These are phyloP conservation scores for Aurantiochytrium sp. DNA, from an alignment of 108 stramenopile species.

Conservation along the genomic window DNA sequence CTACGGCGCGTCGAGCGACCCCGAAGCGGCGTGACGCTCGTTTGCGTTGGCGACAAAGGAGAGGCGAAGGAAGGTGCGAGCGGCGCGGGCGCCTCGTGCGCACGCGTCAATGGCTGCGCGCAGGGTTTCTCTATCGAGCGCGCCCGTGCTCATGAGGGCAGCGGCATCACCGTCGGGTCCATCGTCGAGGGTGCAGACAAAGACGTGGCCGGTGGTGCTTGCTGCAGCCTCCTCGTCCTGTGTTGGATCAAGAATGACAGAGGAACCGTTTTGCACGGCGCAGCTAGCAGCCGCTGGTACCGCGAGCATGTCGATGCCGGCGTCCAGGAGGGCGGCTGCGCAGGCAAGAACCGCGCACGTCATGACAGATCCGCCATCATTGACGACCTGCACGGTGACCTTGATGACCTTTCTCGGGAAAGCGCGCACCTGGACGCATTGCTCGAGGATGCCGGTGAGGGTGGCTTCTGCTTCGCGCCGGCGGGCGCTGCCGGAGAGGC, in stretches of 20 bases:
- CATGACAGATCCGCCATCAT: background rate
- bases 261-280: background rate
- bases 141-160: background rate
- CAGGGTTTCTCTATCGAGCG: background rate
- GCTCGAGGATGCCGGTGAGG: background rate
- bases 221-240: background rate
- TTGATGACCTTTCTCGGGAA: background rate
- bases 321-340: background rate
- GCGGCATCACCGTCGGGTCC: background rate
- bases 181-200: background rate
- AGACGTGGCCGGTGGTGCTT: background rate
- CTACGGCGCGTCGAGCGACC: background rate
- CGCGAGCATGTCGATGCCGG: background rate
- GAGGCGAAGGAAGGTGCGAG: background rate
- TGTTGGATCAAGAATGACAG: background rate
- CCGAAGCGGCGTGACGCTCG: background rate
- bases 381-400: background rate
- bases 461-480: background rate
- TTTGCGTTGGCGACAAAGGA: background rate
- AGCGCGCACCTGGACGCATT: background rate
- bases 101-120: background rate
- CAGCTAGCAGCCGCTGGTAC: background rate
- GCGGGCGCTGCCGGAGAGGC: background rate
- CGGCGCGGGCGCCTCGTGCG: background rate
- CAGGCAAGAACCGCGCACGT: background rate